Percentiles rank a stretch among this genome's conserved stretches.
phyloP scores from a whole-genome alignment of 2,329 filamentous ascomycete species.

The Fusarium brachygibbosum region DNA sequence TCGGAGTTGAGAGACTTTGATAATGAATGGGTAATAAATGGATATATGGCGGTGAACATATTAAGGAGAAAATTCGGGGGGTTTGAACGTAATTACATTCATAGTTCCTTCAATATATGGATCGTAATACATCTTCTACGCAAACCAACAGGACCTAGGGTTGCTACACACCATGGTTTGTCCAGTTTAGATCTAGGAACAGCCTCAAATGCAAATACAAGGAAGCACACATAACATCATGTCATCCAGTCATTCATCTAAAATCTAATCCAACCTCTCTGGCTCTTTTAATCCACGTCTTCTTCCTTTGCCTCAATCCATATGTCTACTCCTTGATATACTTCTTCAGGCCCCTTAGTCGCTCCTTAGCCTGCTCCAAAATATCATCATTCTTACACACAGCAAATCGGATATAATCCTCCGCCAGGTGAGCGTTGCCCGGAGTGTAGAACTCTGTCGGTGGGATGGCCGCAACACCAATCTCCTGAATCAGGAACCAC shows the following conservation, averaged over 20 bases:
- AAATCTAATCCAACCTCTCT: constrained; percentile 7
- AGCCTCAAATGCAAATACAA: background rate
- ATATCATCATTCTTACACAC: constrained; percentile 96
- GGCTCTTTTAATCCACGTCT: constrained; percentile 2
- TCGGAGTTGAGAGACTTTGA: constrained; percentile 35
- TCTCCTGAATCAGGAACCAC: constrained; percentile 97
- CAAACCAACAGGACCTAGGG: background rate
- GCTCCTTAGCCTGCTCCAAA: constrained; percentile 81
- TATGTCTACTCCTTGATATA: constrained; percentile 65
- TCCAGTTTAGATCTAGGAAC: background rate
- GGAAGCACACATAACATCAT: background rate
- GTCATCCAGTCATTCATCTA: constrained; percentile 25
- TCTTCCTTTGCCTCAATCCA: background rate
- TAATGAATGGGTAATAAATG: background rate
- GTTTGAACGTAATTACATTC: background rate
- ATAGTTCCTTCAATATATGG: background rate
- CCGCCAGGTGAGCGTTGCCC: constrained; percentile 83
- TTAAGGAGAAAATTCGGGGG: background rate
- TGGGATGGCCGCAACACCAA: constrained; percentile 95
- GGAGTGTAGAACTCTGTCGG: constrained; percentile 98
- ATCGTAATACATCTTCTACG: background rate
- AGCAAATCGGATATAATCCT: constrained; percentile 94
- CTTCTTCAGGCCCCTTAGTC: constrained; percentile 78
- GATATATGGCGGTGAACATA: background rate
- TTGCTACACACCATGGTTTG: background rate